phyloP scores from a whole-genome alignment of 139 green algal genomes.

The Micractinium conductrix region DNA sequence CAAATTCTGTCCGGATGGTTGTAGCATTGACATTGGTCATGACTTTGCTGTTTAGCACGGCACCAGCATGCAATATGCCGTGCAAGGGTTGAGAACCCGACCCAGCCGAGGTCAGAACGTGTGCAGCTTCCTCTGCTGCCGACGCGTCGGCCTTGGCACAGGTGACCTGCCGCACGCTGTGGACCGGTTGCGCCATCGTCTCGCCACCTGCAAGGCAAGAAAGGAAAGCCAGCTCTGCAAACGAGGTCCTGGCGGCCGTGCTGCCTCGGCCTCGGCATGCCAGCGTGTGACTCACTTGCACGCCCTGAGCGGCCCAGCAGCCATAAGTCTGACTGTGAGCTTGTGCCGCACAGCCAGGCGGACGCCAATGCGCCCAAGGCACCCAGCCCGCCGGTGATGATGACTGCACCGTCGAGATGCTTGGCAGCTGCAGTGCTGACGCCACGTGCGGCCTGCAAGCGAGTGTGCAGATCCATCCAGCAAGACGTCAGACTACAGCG shows the following conservation, averaged over 20 bases:
- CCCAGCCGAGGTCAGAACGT: too few species aligned
- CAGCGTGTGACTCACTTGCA: conserved; percentile 3
- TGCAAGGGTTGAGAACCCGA: too few species aligned
- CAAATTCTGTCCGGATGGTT: conserved; percentile 41
- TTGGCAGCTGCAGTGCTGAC: neutral
- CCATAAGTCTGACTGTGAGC: neutral
- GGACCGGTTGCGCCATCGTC: neutral
- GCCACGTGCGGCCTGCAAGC: neutral
- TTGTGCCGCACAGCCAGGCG: conserved; percentile 57
- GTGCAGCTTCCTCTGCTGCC: conserved; percentile 29
- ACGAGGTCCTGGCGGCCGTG: neutral
- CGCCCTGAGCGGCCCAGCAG: conserved; percentile 53
- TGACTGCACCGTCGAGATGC: neutral
- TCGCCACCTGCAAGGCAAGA: conserved; percentile 1
- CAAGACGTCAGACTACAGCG: too few species aligned
- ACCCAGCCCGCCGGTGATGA: conserved; percentile 57
- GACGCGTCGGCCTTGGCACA: conserved; percentile 37
- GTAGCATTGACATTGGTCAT: conserved; percentile 37
- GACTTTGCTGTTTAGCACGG: conserved; percentile 47
- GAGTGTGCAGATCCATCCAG: neutral
- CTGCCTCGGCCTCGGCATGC: neutral
- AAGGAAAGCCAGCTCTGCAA: neutral
- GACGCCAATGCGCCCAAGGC: conserved; percentile 61
- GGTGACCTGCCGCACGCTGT: neutral
- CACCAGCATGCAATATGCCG: conserved; percentile 48